phyloP scores from a whole-genome alignment of 495 filamentous ascomycete genomes.

The Penicillium crystallinum region DNA sequence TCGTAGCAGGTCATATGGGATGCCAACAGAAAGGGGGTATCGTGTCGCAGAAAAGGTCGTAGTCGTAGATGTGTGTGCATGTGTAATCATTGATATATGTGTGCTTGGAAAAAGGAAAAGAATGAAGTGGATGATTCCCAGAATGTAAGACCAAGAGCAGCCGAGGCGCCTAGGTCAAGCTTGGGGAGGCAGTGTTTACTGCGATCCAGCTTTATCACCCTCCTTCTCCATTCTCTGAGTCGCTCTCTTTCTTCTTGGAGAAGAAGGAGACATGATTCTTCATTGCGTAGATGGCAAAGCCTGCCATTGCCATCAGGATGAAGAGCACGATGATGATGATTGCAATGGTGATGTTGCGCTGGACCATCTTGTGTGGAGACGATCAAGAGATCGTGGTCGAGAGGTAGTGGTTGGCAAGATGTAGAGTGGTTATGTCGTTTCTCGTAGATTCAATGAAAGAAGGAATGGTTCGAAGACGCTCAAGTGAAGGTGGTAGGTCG shows the following conservation, averaged over 20 bases:
- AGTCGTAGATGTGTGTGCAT: not conserved
- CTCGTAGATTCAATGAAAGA: not conserved
- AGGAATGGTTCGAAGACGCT: not conserved
- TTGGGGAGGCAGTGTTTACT: not conserved
- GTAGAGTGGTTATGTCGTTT: not conserved
- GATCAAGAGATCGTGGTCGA: not conserved
- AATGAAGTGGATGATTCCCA: not conserved
- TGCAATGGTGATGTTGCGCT: conserved; percentile 74
- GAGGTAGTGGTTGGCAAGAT: not conserved
- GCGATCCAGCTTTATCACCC: conserved; percentile 10
- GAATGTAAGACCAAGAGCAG: not conserved
- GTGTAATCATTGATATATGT: not conserved
- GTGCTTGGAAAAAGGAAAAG: not conserved
- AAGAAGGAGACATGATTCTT: conserved; percentile 43
- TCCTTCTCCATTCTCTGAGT: conserved; percentile 41
- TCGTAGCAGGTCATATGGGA: not conserved
- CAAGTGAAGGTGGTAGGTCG: not conserved
- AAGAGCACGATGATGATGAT: conserved; percentile 80
- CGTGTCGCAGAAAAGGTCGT: conserved; percentile 7
- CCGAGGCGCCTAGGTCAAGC: not conserved
- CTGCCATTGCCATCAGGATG: conserved; percentile 63
- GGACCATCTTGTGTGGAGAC: conserved; percentile 39
- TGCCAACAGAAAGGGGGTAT: conserved; percentile 10
- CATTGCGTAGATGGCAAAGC: conserved; percentile 60
- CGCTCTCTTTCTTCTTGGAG: conserved; percentile 26